Conservation (phyloP, 192 early-diverging fungal species). For the Piromyces finnis region DNA sequence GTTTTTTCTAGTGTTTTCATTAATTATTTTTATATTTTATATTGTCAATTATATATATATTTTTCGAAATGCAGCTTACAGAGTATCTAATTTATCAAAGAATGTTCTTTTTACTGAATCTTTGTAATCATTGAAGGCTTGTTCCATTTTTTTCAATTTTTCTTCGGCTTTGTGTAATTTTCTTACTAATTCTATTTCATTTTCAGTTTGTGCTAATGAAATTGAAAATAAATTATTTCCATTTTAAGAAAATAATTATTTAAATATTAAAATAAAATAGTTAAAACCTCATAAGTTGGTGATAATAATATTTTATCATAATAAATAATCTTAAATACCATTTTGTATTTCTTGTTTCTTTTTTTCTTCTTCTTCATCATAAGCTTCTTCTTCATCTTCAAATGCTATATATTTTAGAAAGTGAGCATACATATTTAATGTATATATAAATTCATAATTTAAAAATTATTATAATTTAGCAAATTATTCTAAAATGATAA, state of each 20-base stretch:
- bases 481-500: too few relatives aligned
- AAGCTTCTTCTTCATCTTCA: conserved; percentile 24
- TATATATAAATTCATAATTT: too few relatives aligned
- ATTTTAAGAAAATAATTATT: too few relatives aligned
- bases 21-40: too few relatives aligned
- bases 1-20: too few relatives aligned
- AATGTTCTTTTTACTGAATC: conserved; percentile 19
- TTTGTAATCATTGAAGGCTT: conserved; percentile 10
- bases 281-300: too few relatives aligned
- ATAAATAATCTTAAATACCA: conserved; percentile 6
- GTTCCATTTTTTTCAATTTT: conserved; percentile 3
- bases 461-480: too few relatives aligned
- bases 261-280: too few relatives aligned
- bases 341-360: conserved; percentile 5
- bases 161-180: neutral
- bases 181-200: neutral
- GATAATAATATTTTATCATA: neutral
- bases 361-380: conserved; percentile 5
- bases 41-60: too few relatives aligned
- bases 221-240: too few relatives aligned
- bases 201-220: neutral
- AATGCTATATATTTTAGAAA: too few relatives aligned
- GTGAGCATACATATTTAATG: too few relatives aligned
- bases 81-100: conserved; percentile 3
- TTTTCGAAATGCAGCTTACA: neutral